Conservation (phyloP, 768 basidiomycete species). For the Suillus clintonianus region DNA sequence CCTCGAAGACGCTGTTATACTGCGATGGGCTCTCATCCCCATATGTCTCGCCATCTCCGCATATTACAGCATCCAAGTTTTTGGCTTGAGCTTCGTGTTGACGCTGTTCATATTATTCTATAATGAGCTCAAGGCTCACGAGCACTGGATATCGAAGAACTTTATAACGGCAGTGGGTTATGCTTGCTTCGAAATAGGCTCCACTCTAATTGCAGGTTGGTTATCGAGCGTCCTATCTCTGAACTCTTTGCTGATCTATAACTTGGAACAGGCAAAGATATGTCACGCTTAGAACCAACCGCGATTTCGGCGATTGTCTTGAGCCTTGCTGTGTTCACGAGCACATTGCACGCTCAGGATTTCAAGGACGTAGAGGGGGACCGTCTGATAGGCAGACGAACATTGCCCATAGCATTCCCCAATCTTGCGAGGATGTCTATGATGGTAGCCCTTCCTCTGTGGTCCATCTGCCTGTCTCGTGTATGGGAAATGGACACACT, state of each 20-base stretch:
- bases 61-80: conserved; percentile 31
- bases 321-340: conserved; percentile 29
- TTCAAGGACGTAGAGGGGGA: conserved; percentile 45
- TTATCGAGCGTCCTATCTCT: background rate
- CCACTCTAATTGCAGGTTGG: conserved; percentile 35
- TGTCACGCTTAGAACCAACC: conserved; percentile 9
- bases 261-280: conserved; percentile 17
- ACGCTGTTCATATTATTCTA: conserved; percentile 35
- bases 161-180: conserved; percentile 33
- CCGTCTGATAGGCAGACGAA: conserved; percentile 32
- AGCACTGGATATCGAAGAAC: conserved; percentile 32
- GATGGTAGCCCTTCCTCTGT: conserved; percentile 21
- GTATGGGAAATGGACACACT: conserved; percentile 21
- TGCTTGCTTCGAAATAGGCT: conserved; percentile 34
- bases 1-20: conserved; percentile 30
- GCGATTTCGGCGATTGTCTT: conserved; percentile 23
- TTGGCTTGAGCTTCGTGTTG: conserved; percentile 32
- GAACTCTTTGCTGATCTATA: background rate
- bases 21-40: conserved; percentile 39
- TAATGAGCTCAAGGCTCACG: conserved; percentile 36
- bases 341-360: conserved; percentile 34
- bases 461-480: conserved; percentile 22
- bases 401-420: conserved; percentile 44
- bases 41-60: conserved; percentile 38
- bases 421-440: conserved; percentile 17